Percentiles rank a stretch among this genome's conserved stretches.
Evolutionary conservation across 345 rosid genomes (phyloP).

Genomic region (Raphanus raphanistrum): DNA sequence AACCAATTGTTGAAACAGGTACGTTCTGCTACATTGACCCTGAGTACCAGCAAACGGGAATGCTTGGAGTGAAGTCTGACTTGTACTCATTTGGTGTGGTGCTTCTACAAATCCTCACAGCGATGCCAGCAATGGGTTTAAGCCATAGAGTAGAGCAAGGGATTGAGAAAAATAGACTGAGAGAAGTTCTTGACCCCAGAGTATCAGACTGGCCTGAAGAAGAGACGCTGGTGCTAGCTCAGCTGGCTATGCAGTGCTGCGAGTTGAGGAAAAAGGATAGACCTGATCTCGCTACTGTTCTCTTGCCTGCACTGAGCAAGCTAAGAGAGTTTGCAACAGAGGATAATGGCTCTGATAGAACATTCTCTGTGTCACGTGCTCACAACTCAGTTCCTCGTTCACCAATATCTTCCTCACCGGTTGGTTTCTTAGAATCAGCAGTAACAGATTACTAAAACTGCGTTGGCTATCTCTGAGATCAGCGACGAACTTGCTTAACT

Average conservation of each 20-base stretch:
- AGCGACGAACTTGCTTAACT: slow-evolving; percentile 26
- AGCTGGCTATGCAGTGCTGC: background rate
- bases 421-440: background rate
- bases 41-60: slow-evolving; percentile 83
- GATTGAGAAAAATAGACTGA: background rate
- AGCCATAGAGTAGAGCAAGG: background rate
- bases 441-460: background rate
- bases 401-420: background rate
- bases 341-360: background rate
- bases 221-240: background rate
- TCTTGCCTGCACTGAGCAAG: background rate
- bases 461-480: too few species aligned
- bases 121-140: background rate
- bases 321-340: background rate
- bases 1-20: slow-evolving; percentile 31
- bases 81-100: slow-evolving; percentile 32
- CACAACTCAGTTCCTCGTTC: background rate
- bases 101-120: background rate
- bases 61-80: slow-evolving; percentile 85
- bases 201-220: background rate
- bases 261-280: background rate
- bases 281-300: background rate
- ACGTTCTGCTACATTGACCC: slow-evolving; percentile 91
- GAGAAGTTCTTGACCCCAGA: background rate
- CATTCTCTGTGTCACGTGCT: background rate